Percentiles rank a stretch among this genome's conserved stretches.
These are phyloP conservation scores for Nakazawaea wyomingensis DNA, from an alignment of 805 yeast species.

Conservation along the genomic window DNA sequence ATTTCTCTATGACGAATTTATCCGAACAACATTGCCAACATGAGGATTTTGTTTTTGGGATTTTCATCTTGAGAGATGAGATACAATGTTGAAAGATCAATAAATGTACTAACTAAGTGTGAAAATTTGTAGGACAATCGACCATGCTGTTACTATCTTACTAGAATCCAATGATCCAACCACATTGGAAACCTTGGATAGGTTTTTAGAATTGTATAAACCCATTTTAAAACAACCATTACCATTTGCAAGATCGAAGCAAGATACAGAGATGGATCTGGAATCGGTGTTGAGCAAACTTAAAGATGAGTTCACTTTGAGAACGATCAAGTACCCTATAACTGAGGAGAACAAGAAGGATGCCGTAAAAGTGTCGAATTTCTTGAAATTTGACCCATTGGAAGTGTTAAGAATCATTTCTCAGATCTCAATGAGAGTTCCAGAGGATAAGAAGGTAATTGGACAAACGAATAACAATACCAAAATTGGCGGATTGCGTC, in stretches of 20 bases:
- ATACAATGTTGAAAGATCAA: background rate
- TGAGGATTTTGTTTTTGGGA: no score
- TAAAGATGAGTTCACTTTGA: slow-evolving; percentile 27
- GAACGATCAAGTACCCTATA: slow-evolving; percentile 35
- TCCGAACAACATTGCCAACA: no score
- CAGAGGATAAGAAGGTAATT: slow-evolving; percentile 20
- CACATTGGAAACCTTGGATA: background rate
- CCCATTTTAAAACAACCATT: slow-evolving; percentile 2
- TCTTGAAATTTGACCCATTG: slow-evolving; percentile 32
- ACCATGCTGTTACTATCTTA: slow-evolving; percentile 9
- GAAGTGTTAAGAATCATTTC: slow-evolving; percentile 47
- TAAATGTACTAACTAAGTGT: background rate
- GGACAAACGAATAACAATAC: background rate
- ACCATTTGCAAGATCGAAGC: slow-evolving; percentile 1
- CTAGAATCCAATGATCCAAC: slow-evolving; percentile 5
- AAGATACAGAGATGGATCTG: background rate
- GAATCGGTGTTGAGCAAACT: slow-evolving; percentile 1
- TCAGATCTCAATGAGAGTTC: slow-evolving; percentile 34
- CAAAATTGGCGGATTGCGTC: slow-evolving; percentile 11
- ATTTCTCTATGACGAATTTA: background rate
- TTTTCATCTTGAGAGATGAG: no score
- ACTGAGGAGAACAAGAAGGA: slow-evolving; percentile 29
- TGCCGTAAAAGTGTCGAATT: slow-evolving; percentile 34
- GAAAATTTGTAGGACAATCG: slow-evolving; percentile 6
- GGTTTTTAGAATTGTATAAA: slow-evolving; percentile 4